phyloP scores from a whole-genome alignment of 2,329 filamentous ascomycete genomes.

The Neurospora sp. region DNA sequence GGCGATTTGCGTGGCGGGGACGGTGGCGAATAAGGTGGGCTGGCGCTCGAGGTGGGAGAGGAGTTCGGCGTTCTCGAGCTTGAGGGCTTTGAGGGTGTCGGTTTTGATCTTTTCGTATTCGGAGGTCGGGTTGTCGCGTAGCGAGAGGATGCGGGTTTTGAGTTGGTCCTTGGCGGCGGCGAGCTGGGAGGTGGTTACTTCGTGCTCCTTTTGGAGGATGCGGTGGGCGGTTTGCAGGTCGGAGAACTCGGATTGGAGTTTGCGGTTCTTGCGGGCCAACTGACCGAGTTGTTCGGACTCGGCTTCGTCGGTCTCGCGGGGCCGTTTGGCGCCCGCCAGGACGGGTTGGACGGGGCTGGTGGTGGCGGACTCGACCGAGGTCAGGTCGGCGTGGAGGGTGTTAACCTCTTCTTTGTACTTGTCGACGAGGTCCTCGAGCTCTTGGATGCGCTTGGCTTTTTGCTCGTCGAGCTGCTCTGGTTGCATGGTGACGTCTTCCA shows the following conservation, averaged over 20 bases:
- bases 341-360: conserved; percentile 25
- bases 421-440: conserved; percentile 80
- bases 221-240: conserved; percentile 60
- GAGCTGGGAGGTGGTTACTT: conserved; percentile 65
- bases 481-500: conserved; percentile 80
- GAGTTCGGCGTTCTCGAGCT: conserved; percentile 76
- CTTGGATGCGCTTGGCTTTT: conserved; percentile 63
- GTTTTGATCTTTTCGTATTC: conserved; percentile 78
- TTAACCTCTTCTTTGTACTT: conserved; percentile 77
- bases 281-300: conserved; percentile 68
- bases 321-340: conserved; percentile 51
- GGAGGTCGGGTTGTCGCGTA: conserved; percentile 87
- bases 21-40: conserved; percentile 43
- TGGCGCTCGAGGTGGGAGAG: conserved; percentile 56
- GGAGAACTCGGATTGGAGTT: conserved; percentile 68
- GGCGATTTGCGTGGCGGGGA: conserved; percentile 69
- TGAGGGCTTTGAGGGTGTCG: conserved; percentile 65
- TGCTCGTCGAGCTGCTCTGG: conserved; percentile 68
- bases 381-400: conserved; percentile 63
- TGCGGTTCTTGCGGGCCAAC: conserved; percentile 77
- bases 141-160: conserved; percentile 72
- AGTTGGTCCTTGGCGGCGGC: conserved; percentile 54
- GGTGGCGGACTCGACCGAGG: conserved; percentile 43
- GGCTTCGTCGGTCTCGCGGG: conserved; percentile 47
- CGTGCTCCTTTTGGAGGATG: conserved; percentile 65